Base-by-base conservation (phyloP, 192 early-diverging fungal genomes). In the Umbelopsis vinacea region DNA sequence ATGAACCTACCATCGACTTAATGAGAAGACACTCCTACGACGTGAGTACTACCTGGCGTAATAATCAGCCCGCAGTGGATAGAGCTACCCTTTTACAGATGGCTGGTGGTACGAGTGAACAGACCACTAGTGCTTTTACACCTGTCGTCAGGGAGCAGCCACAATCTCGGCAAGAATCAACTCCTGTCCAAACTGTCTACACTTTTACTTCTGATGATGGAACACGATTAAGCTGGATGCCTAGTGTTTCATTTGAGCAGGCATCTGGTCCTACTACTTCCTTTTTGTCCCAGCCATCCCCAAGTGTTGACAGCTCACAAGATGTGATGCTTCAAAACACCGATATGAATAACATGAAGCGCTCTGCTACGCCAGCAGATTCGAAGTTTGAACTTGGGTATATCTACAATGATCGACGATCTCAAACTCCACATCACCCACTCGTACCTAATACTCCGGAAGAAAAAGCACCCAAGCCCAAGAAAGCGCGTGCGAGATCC, bases 11-110 rank as follows among this genome's bases (percentile, higher is more conserved):
- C 45, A 66, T 26, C 23, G 75, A 76, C 35, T 24, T 68, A 0
- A 54, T 67, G n/a, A 71, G 79, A 29, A 48, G 79, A 46, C 74
- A 80, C 43, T 80, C 79, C 15, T 80, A 74, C 38, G 79, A 80
- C 67, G 71, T 71, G 7, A 73, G 43, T 43, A 72, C 75, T 66
- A 66, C 70, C 19, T 80, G 74, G 74, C 47, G 48, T 29, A 63
- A 63, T 35, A 63, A 63, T 33, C 57, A 63, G 57, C 57, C 57
- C 7, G 57, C 57, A 37, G 57, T 63, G 0, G 57, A 63, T 35
- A 26, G 57, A 19, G 57, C 9, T 17, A 63, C 57, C 4, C 29
- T 63, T 35, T 37, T 63, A n/a, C 57, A 63, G 35, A 63, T 63
- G 57, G 57, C 57, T 29, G 57, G 57, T 19, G 57, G 24, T n/a